Conservation (phyloP, 208 protist species). For the Strigomonas galati region DNA sequence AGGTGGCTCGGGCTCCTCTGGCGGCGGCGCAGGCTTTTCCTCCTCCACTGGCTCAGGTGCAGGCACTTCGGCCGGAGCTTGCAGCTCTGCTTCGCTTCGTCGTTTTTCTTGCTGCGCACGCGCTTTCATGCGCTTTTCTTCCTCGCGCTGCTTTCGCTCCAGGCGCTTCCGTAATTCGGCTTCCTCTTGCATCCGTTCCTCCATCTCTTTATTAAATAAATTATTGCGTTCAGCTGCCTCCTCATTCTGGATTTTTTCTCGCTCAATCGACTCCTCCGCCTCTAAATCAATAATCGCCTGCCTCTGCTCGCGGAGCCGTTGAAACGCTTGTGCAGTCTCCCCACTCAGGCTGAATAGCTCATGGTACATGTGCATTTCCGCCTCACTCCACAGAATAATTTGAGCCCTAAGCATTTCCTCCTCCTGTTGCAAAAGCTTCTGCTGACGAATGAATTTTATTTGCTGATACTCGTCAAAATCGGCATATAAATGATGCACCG, state of each 20-base stretch:
- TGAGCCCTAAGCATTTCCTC: constrained; percentile 41
- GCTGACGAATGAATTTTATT: constrained; percentile 33
- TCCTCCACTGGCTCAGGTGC: not conserved
- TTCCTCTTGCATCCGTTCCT: constrained; percentile 29
- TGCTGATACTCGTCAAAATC: constrained; percentile 69
- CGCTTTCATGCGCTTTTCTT: constrained; percentile 30
- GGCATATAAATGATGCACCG: constrained; percentile 45
- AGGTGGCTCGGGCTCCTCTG: not conserved
- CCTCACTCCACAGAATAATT: constrained; percentile 23
- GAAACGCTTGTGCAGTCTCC: constrained; percentile 17
- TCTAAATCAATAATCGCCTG: constrained; percentile 2
- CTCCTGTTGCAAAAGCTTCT: constrained; percentile 21
- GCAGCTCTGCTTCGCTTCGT: constrained; percentile 10
- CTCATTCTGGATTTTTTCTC: constrained; percentile 16
- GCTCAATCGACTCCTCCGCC: not conserved
- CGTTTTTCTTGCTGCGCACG: constrained; percentile 23
- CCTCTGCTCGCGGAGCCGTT: constrained; percentile 10
- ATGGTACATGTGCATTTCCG: too few species aligned
- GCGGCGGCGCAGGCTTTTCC: not conserved
- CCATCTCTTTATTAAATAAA: constrained; percentile 29
- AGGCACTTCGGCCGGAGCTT: not conserved
- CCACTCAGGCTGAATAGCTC: constrained; percentile 10
- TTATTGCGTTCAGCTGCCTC: not conserved
- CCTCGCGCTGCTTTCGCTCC: constrained; percentile 58
- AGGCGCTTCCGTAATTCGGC: constrained; percentile 34